Conservation (phyloP, 768 basidiomycete species). For the Zangia roseola region DNA sequence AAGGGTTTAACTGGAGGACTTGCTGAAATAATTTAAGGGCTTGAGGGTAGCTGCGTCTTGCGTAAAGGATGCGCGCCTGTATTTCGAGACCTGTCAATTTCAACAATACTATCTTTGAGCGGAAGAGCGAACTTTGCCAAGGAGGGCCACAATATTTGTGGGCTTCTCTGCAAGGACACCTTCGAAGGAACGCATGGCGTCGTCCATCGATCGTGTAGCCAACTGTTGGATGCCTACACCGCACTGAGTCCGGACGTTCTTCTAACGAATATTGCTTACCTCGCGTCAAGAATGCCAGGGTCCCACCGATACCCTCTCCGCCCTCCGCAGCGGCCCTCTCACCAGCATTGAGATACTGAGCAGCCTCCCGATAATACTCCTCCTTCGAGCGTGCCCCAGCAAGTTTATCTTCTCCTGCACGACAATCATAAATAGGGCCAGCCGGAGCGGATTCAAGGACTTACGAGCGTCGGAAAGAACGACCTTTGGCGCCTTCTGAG, state of each 20-base stretch:
- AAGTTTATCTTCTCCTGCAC: conserved; percentile 64
- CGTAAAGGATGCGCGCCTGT: conserved; percentile 84
- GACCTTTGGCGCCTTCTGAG: conserved; percentile 81
- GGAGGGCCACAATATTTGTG: conserved; percentile 81
- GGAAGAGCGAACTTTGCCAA: conserved; percentile 66
- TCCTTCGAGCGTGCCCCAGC: conserved; percentile 60
- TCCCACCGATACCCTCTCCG: conserved; percentile 56
- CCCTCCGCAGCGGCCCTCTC: conserved; percentile 55
- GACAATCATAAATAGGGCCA: neutral
- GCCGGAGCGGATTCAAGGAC: conserved; percentile 20
- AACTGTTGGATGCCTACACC: conserved; percentile 75
- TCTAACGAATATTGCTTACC: conserved; percentile 38
- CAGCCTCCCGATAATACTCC: conserved; percentile 67
- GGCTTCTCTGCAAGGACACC: conserved; percentile 74
- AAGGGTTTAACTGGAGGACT: conserved; percentile 73
- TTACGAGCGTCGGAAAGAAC: conserved; percentile 70
- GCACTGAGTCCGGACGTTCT: neutral
- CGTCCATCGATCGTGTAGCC: conserved; percentile 75
- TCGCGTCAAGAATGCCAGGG: conserved; percentile 63
- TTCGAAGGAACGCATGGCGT: conserved; percentile 81
- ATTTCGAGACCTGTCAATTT: neutral
- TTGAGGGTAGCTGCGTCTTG: conserved; percentile 70
- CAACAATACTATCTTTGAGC: neutral
- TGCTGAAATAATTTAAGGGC: conserved; percentile 86
- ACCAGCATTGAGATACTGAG: conserved; percentile 61